Conservation (phyloP, 805 yeast genomes). For the Candida corydali region DNA sequence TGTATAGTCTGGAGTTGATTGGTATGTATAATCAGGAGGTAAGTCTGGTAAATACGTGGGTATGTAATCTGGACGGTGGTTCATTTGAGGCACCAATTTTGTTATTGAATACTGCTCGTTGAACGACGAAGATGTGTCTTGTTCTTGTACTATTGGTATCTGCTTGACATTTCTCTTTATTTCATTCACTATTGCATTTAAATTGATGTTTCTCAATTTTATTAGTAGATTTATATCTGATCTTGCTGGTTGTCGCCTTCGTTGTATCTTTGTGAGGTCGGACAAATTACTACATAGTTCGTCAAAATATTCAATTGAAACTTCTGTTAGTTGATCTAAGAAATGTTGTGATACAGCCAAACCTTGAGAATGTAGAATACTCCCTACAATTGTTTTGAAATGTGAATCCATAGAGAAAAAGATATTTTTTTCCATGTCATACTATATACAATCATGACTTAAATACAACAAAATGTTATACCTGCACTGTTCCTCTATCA, state of each 20-base stretch:
- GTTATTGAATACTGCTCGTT: constrained; percentile 49
- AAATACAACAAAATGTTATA: too few species aligned
- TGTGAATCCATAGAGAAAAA: constrained; percentile 7
- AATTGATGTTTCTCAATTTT: constrained; percentile 36
- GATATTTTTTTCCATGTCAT: too few species aligned
- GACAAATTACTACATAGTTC: constrained; percentile 41
- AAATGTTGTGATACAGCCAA: constrained; percentile 23
- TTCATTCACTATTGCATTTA: constrained; percentile 14
- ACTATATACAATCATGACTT: too few species aligned
- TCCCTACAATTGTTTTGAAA: constrained; percentile 7
- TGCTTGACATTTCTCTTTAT: constrained; percentile 8
- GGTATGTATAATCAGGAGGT: constrained; percentile 93
- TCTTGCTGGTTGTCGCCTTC: constrained; percentile 52
- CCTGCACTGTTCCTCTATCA: too few species aligned
- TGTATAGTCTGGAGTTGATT: constrained; percentile 67
- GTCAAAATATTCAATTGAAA: constrained; percentile 26
- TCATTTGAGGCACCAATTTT: constrained; percentile 51
- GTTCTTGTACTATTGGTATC: not conserved
- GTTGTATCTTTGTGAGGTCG: constrained; percentile 52
- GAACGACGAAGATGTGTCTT: constrained; percentile 44
- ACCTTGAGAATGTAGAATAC: constrained; percentile 13
- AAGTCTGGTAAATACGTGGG: constrained; percentile 81
- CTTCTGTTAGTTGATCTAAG: constrained; percentile 24
- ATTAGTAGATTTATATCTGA: constrained; percentile 48
- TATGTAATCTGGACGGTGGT: constrained; percentile 40